Evolutionary conservation across 2,329 filamentous ascomycete genomes (phyloP).

Genomic region (Colletotrichum sp.): DNA sequence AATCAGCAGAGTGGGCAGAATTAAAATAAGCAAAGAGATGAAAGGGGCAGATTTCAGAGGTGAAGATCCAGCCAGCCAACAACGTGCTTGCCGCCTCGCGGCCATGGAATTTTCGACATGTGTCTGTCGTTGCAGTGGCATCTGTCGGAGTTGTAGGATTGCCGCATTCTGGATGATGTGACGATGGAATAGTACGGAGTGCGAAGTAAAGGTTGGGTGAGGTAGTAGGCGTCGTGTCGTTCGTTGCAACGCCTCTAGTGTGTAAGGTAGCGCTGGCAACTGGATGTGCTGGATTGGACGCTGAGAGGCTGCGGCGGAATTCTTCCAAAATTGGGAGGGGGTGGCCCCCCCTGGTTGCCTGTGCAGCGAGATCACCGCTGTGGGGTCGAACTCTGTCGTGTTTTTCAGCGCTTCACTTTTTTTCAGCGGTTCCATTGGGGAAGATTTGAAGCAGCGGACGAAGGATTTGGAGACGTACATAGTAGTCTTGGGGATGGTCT

Average conservation of each 20-base stretch:
- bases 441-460: neutral
- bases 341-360: neutral
- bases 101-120: neutral
- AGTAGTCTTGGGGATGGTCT: neutral
- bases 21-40: slow-evolving; percentile 9
- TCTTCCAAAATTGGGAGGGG: neutral
- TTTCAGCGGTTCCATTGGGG: neutral
- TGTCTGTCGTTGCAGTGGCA: neutral
- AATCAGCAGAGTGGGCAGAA: slow-evolving; percentile 1
- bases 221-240: neutral
- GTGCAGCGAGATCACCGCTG: slow-evolving; percentile 3
- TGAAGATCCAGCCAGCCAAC: neutral
- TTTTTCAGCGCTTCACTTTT: neutral
- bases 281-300: neutral
- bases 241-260: neutral
- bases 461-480: neutral
- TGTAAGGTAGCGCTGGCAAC: neutral
- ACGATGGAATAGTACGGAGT: neutral
- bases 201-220: neutral
- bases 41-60: slow-evolving; percentile 1
- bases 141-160: neutral
- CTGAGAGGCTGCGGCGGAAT: neutral
- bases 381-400: neutral
- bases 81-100: neutral
- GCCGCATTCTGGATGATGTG: neutral